Base-by-base conservation (phyloP, 331 rosid genomes). In the Cucumis variabilis region DNA sequence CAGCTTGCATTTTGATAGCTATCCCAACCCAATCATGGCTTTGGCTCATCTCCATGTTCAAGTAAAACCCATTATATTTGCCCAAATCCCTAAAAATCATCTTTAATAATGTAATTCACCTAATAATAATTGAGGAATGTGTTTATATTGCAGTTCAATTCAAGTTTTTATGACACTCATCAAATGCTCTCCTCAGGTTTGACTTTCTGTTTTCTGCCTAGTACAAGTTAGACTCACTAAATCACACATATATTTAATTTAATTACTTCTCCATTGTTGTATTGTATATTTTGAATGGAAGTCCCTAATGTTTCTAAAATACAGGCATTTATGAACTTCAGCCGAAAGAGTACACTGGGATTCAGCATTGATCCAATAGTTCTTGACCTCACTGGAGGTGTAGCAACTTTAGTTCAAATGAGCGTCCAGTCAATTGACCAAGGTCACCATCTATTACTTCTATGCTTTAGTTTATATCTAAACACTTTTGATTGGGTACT, bases 141-240 rank as follows among this genome's bases (percentile, higher is more conserved):
- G 77, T 71, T 6, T 41, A 6, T 41, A 41, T 41, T 71, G 94
- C 98, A 95, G 98, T 92, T 67, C 94, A 84, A 95, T 96, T 88
- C 99, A 96, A 93, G 98, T 96, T 71, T 65, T 87, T 66, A 95
- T 95, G 98, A 93, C 98, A 21, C 19, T 83, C 84, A 82, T 92
- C 90, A 96, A 96, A 89, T 95, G 94, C 85, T 91, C 94, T 87
- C 99, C 98, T 33, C 99, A 96, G 98, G 99, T 96, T 50, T 81
- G 93, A 27, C n/a, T 84, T 73, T 83, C 28, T 25, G 8, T 50
- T 50, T 50, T 30, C 55, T 50, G 13, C 72, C 37, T 33, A 67
- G 72, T 67, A 13, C 8, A 24, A 67, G 24, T 25, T 67, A 24
- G 75, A 37, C 75, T 48, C 53, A 48, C 11, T 69, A 69, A 69